Evolutionary conservation across 108 stramenopile genomes (phyloP).

Genomic region (Cyclotella sp.): DNA sequence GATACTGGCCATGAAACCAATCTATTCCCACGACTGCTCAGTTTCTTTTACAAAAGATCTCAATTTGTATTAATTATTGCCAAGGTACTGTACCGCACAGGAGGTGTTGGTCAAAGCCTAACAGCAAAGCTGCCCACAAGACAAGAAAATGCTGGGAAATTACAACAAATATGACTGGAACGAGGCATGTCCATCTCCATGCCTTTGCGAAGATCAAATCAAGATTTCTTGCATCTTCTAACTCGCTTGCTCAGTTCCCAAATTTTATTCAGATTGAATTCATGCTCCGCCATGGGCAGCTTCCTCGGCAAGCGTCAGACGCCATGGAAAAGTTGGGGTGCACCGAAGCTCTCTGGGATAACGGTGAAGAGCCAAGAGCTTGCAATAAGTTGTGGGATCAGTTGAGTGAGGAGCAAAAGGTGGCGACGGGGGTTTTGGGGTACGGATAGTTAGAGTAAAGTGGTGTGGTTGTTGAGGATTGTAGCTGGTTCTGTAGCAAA

Average conservation of each 20-base stretch:
- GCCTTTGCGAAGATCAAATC: not conserved
- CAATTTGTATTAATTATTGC: too few species aligned
- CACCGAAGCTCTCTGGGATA: not conserved
- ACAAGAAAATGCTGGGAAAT: too few species aligned
- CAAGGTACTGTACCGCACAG: too few species aligned
- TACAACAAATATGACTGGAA: not conserved
- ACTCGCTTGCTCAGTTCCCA: not conserved
- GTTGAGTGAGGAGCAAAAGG: conserved; percentile 1
- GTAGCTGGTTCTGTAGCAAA: too few species aligned
- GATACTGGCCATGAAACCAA: too few species aligned
- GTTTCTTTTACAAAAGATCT: too few species aligned
- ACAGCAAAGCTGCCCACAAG: too few species aligned
- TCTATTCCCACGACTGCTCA: too few species aligned
- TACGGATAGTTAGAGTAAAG: conserved; percentile 28
- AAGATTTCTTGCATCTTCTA: not conserved
- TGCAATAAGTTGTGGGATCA: conserved; percentile 3
- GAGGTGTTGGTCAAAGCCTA: too few species aligned
- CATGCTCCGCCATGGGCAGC: not conserved
- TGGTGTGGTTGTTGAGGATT: too few species aligned
- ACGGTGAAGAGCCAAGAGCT: conserved; percentile 1
- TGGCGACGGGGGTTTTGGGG: conserved; percentile 6
- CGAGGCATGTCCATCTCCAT: not conserved
- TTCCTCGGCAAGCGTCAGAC: not conserved
- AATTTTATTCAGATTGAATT: not conserved
- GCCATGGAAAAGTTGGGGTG: not conserved